These are phyloP conservation scores for Euphorbia lathyris DNA, from an alignment of 345 rosid genomes.

Conservation along the genomic window DNA sequence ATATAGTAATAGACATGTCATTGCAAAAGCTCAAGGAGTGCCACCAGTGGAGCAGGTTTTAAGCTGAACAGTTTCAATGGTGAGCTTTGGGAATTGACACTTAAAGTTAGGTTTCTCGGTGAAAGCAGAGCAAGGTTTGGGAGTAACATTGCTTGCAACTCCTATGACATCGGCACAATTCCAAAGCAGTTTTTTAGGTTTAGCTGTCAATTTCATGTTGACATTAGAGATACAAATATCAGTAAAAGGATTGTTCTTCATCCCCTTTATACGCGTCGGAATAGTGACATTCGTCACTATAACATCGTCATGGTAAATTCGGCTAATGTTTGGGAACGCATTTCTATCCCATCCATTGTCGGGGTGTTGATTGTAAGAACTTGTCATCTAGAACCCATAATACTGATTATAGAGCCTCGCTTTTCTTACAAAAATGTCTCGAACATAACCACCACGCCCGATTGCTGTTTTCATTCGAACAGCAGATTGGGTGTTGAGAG, in stretches of 20 bases:
- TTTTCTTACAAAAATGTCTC: constrained; percentile 54
- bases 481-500: constrained; percentile 51
- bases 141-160: constrained; percentile 50
- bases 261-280: constrained; percentile 50
- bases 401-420: constrained; percentile 58
- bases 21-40: not conserved
- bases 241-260: constrained; percentile 43
- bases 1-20: no score
- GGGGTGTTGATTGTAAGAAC: constrained; percentile 60
- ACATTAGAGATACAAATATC: constrained; percentile 73
- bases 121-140: constrained; percentile 48
- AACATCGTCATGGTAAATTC: constrained; percentile 54
- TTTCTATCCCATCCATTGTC: constrained; percentile 53
- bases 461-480: constrained; percentile 58
- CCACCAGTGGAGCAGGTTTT: constrained; percentile 35
- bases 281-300: constrained; percentile 55
- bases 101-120: constrained; percentile 33
- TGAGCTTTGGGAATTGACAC: constrained; percentile 60
- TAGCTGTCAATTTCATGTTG: constrained; percentile 34
- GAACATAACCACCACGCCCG: constrained; percentile 71
- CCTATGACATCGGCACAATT: constrained; percentile 64
- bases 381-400: constrained; percentile 77
- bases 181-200: constrained; percentile 53
- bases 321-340: constrained; percentile 48
- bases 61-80: constrained; percentile 52